Conservation (phyloP, 2,329 filamentous ascomycete species). For the Fusarium bactridioides region DNA sequence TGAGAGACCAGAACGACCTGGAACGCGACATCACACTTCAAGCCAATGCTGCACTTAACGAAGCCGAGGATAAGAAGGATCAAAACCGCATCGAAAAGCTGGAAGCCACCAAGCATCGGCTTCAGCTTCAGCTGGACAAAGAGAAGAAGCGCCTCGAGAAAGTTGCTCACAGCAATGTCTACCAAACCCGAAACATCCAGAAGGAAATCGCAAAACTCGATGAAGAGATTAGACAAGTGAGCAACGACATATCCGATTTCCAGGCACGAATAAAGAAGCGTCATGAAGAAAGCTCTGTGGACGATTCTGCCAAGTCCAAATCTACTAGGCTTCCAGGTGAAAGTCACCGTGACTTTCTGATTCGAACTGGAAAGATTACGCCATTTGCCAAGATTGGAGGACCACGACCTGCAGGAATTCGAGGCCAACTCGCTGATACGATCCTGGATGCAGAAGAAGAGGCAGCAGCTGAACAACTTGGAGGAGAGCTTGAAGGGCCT, state of each 20-base stretch:
- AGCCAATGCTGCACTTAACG: slow-evolving; percentile 66
- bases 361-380: slow-evolving; percentile 96
- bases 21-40: slow-evolving; percentile 82
- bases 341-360: slow-evolving; percentile 85
- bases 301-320: slow-evolving; percentile 54
- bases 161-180: slow-evolving; percentile 52
- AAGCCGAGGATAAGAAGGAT: slow-evolving; percentile 70
- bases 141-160: slow-evolving; percentile 57
- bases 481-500: slow-evolving; percentile 55
- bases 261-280: slow-evolving; percentile 81
- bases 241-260: slow-evolving; percentile 81
- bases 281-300: slow-evolving; percentile 61
- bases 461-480: slow-evolving; percentile 53
- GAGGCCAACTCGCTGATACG: slow-evolving; percentile 77
- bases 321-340: slow-evolving; percentile 77
- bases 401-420: slow-evolving; percentile 65
- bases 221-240: slow-evolving; percentile 68
- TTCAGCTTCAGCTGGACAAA: slow-evolving; percentile 70
- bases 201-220: slow-evolving; percentile 73
- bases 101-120: slow-evolving; percentile 61
- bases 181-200: slow-evolving; percentile 65
- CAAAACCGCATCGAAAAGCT: slow-evolving; percentile 69
- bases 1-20: slow-evolving; percentile 87
- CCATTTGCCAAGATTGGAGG: slow-evolving; percentile 85
- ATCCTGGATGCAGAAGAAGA: slow-evolving; percentile 85